These are phyloP conservation scores for Lactifluus hygrophoroides DNA, from an alignment of 768 basidiomycete genomes.

Conservation along the genomic window DNA sequence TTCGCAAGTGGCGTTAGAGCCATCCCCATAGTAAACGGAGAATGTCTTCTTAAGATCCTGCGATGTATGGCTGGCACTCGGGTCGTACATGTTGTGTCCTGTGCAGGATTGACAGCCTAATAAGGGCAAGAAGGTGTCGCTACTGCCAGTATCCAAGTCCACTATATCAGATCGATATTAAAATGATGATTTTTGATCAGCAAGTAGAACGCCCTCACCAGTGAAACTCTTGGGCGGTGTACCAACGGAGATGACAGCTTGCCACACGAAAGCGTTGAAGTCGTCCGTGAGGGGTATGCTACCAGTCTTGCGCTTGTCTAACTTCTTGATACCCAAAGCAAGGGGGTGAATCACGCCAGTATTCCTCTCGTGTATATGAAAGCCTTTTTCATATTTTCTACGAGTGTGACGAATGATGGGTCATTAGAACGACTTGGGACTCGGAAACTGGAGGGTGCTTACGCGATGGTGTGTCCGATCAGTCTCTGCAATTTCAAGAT, in stretches of 20 bases:
- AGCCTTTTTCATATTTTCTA: constrained; percentile 15
- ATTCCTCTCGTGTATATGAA: constrained; percentile 12
- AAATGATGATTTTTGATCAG: not conserved
- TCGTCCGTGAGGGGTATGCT: constrained; percentile 7
- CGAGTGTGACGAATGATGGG: not conserved
- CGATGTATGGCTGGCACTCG: constrained; percentile 19
- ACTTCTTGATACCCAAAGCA: not conserved
- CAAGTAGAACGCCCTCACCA: not conserved
- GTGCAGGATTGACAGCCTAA: constrained; percentile 27
- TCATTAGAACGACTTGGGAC: not conserved
- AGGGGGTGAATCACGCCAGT: constrained; percentile 13
- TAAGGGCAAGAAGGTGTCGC: constrained; percentile 31
- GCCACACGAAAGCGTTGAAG: constrained; percentile 8
- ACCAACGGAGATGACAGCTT: constrained; percentile 17
- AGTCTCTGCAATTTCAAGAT: too few species aligned
- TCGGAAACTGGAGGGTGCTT: not conserved
- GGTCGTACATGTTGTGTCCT: constrained; percentile 1
- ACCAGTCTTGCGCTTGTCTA: not conserved
- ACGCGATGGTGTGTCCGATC: not conserved
- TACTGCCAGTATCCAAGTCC: constrained; percentile 33
- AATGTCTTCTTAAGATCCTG: constrained; percentile 24
- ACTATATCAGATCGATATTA: constrained; percentile 17
- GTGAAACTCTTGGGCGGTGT: constrained; percentile 15
- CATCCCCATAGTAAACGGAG: constrained; percentile 31
- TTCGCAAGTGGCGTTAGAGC: constrained; percentile 32